A percentile compares a stretch with the other conserved stretches of the same genome.
Conservation (phyloP, 78 protist species). For the Tieghemostelium lacteum region DNA sequence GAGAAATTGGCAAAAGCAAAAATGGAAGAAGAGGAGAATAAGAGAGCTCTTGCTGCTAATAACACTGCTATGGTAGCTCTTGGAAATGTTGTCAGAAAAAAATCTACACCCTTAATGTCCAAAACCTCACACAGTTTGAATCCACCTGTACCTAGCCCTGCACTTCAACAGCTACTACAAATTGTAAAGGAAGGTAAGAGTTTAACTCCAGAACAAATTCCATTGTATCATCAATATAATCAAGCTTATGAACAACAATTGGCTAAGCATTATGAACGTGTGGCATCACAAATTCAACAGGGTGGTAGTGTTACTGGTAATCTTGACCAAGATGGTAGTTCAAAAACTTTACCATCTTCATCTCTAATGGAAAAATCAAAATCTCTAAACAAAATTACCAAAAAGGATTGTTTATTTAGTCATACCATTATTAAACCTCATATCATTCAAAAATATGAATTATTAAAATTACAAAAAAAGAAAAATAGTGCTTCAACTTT, state of each 20-base stretch:
- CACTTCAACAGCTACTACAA: neutral
- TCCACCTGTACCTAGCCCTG: constrained; percentile 15
- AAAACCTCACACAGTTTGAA: neutral
- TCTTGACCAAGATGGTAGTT: neutral
- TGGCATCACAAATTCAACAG: neutral
- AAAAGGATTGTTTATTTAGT: constrained; percentile 47
- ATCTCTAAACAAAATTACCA: constrained; percentile 16
- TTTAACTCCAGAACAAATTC: constrained; percentile 43
- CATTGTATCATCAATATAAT: neutral
- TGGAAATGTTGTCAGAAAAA: constrained; percentile 24
- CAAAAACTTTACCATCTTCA: neutral
- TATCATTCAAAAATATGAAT: constrained; percentile 55
- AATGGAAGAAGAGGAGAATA: constrained; percentile 26
- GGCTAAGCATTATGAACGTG: constrained; percentile 5
- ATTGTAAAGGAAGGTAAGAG: constrained; percentile 46
- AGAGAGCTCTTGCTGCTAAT: constrained; percentile 5
- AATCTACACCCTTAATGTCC: neutral
- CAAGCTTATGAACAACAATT: neutral
- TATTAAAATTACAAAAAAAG: constrained; percentile 22
- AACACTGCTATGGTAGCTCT: constrained; percentile 36
- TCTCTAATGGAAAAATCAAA: neutral
- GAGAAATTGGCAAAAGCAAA: neutral
- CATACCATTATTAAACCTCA: constrained; percentile 31
- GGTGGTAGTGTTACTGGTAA: neutral
- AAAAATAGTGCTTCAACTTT: too few species aligned